Conservation (phyloP, 2,329 filamentous ascomycete species). For the Epichloe amarillans region DNA sequence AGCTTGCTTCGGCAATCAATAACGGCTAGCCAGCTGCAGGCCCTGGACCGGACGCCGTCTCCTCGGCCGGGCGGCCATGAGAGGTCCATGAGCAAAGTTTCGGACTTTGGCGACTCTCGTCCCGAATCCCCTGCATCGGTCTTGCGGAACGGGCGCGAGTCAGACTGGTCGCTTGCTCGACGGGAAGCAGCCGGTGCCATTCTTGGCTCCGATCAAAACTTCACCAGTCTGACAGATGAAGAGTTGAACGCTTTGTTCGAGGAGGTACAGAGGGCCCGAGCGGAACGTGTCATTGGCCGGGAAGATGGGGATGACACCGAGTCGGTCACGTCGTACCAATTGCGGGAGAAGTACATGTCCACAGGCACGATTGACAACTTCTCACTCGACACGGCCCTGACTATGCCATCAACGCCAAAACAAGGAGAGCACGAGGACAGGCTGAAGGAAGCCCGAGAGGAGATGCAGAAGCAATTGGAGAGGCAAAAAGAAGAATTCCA, state of each 20-base stretch:
- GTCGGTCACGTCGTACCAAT: constrained; percentile 73
- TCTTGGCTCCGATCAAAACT: constrained; percentile 80
- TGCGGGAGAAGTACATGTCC: constrained; percentile 90
- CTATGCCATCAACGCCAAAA: constrained; percentile 84
- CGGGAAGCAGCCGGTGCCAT: constrained; percentile 87
- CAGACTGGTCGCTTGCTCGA: constrained; percentile 88
- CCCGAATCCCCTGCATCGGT: constrained; percentile 68
- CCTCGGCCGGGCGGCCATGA: constrained; percentile 53
- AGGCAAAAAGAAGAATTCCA: constrained; percentile 80
- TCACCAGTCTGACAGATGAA: constrained; percentile 80
- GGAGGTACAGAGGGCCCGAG: constrained; percentile 79
- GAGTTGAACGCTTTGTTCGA: constrained; percentile 89
- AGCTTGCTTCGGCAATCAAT: constrained; percentile 78
- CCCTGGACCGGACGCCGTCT: constrained; percentile 39
- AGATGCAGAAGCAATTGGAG: constrained; percentile 72
- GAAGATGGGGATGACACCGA: constrained; percentile 85
- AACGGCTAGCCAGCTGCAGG: constrained; percentile 46
- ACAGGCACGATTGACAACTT: constrained; percentile 93
- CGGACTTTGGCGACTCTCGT: constrained; percentile 65
- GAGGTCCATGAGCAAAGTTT: constrained; percentile 65
- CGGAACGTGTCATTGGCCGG: constrained; percentile 55
- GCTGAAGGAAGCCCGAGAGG: constrained; percentile 62
- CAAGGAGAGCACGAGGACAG: constrained; percentile 64
- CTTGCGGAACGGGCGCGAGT: constrained; percentile 55
- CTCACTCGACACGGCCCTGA: constrained; percentile 84